phyloP scores from a whole-genome alignment of 106 monocot species.

The Dendrobium nobile region DNA sequence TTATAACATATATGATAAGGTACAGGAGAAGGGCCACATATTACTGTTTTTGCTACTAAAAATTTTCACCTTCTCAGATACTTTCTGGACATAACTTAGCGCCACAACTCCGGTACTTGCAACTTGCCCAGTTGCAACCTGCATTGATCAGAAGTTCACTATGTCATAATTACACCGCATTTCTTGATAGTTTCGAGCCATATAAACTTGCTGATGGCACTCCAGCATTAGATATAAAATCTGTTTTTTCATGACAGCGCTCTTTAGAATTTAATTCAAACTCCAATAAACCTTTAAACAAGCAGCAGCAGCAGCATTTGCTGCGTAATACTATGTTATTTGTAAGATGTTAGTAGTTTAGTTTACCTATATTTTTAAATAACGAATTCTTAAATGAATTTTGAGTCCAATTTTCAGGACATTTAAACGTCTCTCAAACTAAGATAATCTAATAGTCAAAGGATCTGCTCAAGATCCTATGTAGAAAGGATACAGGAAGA shows the following conservation, averaged over 20 bases:
- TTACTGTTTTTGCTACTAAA: not conserved
- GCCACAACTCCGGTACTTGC: slow-evolving; percentile 93
- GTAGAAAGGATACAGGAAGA: not conserved
- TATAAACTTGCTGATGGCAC: not conserved
- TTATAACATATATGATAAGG: not conserved
- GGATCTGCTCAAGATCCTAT: not conserved
- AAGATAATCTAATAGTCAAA: not conserved
- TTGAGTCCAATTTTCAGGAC: not conserved
- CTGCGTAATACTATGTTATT: not conserved
- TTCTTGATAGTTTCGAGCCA: not conserved
- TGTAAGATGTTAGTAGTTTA: not conserved
- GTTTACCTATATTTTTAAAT: not conserved
- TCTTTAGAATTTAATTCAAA: too few species aligned
- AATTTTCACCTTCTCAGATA: slow-evolving; percentile 80
- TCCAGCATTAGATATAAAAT: too few species aligned
- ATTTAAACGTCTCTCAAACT: not conserved
- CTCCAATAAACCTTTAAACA: not conserved
- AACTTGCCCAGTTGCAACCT: slow-evolving; percentile 92
- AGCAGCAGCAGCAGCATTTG: not conserved
- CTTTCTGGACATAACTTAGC: slow-evolving; percentile 96
- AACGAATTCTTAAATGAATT: not conserved
- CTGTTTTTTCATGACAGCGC: too few species aligned
- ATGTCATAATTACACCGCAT: not conserved
- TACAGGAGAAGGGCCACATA: not conserved
- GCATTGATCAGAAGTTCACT: slow-evolving; percentile 5